phyloP scores from a whole-genome alignment of 2,329 filamentous ascomycete genomes.

The Aspergillus bombycis region DNA sequence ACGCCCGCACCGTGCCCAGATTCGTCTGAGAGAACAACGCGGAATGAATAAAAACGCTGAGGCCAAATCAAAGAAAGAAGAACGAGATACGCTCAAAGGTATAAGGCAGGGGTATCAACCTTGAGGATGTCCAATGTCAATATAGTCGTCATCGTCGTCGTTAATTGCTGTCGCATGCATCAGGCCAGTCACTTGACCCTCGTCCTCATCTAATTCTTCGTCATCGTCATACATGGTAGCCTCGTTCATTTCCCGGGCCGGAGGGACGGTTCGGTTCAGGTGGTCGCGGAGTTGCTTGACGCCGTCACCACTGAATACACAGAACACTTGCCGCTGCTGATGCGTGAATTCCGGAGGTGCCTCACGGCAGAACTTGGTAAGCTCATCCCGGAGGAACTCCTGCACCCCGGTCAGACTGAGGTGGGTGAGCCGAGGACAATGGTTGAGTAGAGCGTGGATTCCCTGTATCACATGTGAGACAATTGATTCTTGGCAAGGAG shows the following conservation, averaged over 20 bases:
- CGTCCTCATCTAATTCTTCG: slow-evolving; percentile 48
- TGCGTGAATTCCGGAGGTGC: slow-evolving; percentile 91
- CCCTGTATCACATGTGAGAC: slow-evolving; percentile 59
- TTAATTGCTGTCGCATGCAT: slow-evolving; percentile 47
- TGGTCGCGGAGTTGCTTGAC: slow-evolving; percentile 77
- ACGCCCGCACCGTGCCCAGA: slow-evolving; percentile 17
- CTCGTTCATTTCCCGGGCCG: slow-evolving; percentile 37
- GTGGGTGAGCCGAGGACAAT: slow-evolving; percentile 89
- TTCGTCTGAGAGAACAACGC: slow-evolving; percentile 13
- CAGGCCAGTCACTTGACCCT: slow-evolving; percentile 45
- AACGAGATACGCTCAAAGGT: slow-evolving; percentile 19
- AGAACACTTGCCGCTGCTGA: slow-evolving; percentile 93
- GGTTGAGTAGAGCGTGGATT: slow-evolving; percentile 85
- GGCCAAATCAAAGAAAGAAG: slow-evolving; percentile 1
- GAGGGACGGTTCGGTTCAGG: slow-evolving; percentile 60
- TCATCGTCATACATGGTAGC: slow-evolving; percentile 50
- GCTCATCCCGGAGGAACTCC: slow-evolving; percentile 82
- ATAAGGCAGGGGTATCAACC: slow-evolving; percentile 39
- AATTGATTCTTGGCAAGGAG: background rate
- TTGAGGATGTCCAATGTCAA: slow-evolving; percentile 39
- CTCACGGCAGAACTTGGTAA: slow-evolving; percentile 82
- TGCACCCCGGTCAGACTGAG: slow-evolving; percentile 91
- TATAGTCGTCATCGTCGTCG: slow-evolving; percentile 47
- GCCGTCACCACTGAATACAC: slow-evolving; percentile 90
- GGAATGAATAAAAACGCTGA: slow-evolving; percentile 7